phyloP scores from a whole-genome alignment of 768 basidiomycete genomes.

The Lentinula edodes region DNA sequence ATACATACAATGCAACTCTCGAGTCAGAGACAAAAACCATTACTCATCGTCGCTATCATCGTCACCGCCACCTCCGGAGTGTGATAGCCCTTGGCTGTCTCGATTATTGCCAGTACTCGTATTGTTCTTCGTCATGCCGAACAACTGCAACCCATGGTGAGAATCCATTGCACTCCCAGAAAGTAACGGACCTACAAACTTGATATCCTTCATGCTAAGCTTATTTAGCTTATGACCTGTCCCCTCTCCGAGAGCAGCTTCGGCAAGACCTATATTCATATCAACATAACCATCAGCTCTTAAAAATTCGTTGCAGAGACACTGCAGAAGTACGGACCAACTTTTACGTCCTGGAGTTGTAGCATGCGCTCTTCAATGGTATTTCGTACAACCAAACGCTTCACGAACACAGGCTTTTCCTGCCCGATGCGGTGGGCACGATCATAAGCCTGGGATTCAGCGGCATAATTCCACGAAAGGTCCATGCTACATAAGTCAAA shows the following conservation, averaged over 20 bases:
- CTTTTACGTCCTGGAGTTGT: slow-evolving; percentile 62
- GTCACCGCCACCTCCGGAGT: not conserved
- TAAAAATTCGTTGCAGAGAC: not conserved
- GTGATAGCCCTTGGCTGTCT: not conserved
- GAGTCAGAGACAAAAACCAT: too few species aligned
- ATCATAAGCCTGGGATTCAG: slow-evolving; percentile 65
- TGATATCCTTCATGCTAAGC: slow-evolving; percentile 65
- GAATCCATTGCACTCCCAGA: not conserved
- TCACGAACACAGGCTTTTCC: slow-evolving; percentile 61
- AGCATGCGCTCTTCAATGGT: slow-evolving; percentile 82
- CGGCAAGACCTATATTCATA: slow-evolving; percentile 42
- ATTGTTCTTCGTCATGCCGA: slow-evolving; percentile 24
- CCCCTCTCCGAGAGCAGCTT: slow-evolving; percentile 69
- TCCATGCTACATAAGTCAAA: slow-evolving; percentile 44
- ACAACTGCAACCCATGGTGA: slow-evolving; percentile 22
- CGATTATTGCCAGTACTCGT: not conserved
- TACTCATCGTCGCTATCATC: not conserved
- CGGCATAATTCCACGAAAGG: slow-evolving; percentile 68
- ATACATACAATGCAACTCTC: not conserved
- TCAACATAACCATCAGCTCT: not conserved
- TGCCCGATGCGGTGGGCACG: slow-evolving; percentile 69
- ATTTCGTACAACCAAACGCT: slow-evolving; percentile 58
- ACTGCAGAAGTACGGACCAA: slow-evolving; percentile 27
- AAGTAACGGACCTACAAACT: slow-evolving; percentile 36
- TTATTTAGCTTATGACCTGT: slow-evolving; percentile 54